Conservation (phyloP, 139 green algal species). For the Gonium pectorale region DNA sequence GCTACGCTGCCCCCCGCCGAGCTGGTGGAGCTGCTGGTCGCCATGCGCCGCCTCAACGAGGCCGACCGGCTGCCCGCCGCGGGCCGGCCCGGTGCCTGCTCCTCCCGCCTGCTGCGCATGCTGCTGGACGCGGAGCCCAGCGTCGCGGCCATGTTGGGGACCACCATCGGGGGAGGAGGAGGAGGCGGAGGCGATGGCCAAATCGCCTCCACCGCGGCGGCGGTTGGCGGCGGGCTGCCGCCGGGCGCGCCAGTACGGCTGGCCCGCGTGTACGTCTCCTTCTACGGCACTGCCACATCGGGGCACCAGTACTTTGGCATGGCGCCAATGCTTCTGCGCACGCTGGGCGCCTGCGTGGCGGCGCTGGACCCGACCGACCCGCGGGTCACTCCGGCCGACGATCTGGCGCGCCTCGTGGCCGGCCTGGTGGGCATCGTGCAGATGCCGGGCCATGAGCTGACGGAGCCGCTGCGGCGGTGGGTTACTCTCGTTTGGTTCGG, state of each 20-base stretch:
- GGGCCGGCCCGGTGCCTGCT: neutral
- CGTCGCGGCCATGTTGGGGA: neutral
- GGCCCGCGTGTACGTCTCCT: slow-evolving; percentile 11
- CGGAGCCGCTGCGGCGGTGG: neutral
- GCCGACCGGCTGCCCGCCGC: neutral
- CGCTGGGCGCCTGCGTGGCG: slow-evolving; percentile 61
- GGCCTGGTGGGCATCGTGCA: neutral
- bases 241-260: neutral
- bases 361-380: neutral
- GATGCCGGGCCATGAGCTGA: neutral
- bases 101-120: neutral
- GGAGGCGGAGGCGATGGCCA: neutral
- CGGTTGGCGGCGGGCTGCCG: neutral
- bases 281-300: neutral
- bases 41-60: slow-evolving; percentile 12
- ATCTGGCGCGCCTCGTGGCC: slow-evolving; percentile 10
- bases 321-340: slow-evolving; percentile 59
- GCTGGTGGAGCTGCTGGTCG: neutral
- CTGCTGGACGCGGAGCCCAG: slow-evolving; percentile 17
- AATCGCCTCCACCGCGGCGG: neutral
- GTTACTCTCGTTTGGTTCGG: no score
- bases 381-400: slow-evolving; percentile 1
- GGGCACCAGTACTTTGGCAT: neutral
- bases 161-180: no score
- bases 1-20: neutral